These are phyloP conservation scores for Pinus tabuliformis DNA, from an alignment of 75 land plant species.

Conservation along the genomic window DNA sequence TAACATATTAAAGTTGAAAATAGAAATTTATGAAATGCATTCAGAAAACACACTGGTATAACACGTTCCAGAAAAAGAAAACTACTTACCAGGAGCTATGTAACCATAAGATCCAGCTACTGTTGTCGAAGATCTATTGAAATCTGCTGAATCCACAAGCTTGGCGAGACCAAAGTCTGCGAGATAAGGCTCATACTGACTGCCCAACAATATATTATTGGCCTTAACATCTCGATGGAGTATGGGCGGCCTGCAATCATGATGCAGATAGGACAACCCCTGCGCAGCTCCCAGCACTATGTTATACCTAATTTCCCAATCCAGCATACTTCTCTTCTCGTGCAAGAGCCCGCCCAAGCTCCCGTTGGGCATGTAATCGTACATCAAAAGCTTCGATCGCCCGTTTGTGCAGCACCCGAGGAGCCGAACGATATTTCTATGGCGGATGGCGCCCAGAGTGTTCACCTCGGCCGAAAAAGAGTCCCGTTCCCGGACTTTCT, in stretches of 20 bases:
- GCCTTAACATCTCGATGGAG: constrained; percentile 89
- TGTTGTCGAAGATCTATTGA: constrained; percentile 28
- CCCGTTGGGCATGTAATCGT: no score
- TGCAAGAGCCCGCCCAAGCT: no score
- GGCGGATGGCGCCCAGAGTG: constrained; percentile 69
- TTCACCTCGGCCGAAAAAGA: constrained; percentile 74
- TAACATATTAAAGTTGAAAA: no score
- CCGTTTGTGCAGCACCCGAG: constrained; percentile 80
- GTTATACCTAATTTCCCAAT: no score
- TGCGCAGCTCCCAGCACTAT: no score
- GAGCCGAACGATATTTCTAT: constrained; percentile 76
- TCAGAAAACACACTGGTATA: no score
- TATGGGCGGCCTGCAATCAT: constrained; percentile 71
- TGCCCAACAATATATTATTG: constrained; percentile 73
- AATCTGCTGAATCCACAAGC: constrained; percentile 28
- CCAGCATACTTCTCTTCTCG: no score
- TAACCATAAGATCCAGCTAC: constrained; percentile 89
- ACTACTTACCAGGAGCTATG: constrained; percentile 66
- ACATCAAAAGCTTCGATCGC: constrained; percentile 47
- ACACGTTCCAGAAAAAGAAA: no score
- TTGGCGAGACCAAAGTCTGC: constrained; percentile 91
- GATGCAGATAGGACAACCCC: constrained; percentile 87
- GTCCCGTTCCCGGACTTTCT: constrained; percentile 19
- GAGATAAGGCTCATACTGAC: constrained; percentile 70
- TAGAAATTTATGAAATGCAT: no score